Percentiles rank a stretch among this genome's conserved stretches.
These are phyloP conservation scores for Aspergillus taichungensis DNA, from an alignment of 495 filamentous ascomycete species.

Conservation along the genomic window DNA sequence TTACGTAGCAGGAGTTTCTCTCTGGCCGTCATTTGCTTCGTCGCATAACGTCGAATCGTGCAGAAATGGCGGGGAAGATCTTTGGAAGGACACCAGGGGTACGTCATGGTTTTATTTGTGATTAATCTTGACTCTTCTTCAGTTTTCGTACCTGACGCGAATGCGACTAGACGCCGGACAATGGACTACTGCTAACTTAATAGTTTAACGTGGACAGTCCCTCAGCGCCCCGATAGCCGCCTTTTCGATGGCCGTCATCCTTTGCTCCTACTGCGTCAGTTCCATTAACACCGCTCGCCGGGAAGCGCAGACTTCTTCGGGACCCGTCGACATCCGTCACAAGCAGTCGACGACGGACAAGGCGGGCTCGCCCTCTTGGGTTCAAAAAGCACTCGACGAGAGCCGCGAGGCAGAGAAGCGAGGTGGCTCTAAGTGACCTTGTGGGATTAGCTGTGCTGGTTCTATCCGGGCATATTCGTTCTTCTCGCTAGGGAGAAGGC, in stretches of 20 bases:
- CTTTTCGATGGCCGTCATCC: conserved; percentile 41
- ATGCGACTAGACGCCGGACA: too few relatives aligned
- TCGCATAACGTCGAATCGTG: neutral
- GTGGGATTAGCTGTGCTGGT: too few relatives aligned
- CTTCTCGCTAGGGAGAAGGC: too few relatives aligned
- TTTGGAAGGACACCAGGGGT: conserved; percentile 18
- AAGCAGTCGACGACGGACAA: conserved; percentile 2
- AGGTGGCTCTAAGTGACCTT: too few relatives aligned
- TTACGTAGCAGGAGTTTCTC: neutral
- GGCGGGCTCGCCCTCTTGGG: conserved; percentile 22
- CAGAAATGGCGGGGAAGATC: conserved; percentile 10
- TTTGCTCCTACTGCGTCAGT: conserved; percentile 40
- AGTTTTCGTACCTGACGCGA: neutral
- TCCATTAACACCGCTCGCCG: conserved; percentile 40
- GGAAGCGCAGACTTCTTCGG: conserved; percentile 16
- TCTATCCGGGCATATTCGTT: too few relatives aligned
- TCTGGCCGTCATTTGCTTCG: neutral
- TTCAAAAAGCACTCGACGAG: conserved; percentile 32
- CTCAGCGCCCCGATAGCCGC: conserved; percentile 41
- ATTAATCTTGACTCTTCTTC: neutral
- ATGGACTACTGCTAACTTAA: neutral
- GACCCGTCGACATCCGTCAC: neutral
- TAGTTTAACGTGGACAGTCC: conserved; percentile 17
- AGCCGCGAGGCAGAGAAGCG: conserved; percentile 4
- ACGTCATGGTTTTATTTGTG: conserved; percentile 2